A percentile compares a stretch with the other conserved stretches of the same genome.
phyloP scores from a whole-genome alignment of 169 alveolate species.

The Eimeria sp. region DNA sequence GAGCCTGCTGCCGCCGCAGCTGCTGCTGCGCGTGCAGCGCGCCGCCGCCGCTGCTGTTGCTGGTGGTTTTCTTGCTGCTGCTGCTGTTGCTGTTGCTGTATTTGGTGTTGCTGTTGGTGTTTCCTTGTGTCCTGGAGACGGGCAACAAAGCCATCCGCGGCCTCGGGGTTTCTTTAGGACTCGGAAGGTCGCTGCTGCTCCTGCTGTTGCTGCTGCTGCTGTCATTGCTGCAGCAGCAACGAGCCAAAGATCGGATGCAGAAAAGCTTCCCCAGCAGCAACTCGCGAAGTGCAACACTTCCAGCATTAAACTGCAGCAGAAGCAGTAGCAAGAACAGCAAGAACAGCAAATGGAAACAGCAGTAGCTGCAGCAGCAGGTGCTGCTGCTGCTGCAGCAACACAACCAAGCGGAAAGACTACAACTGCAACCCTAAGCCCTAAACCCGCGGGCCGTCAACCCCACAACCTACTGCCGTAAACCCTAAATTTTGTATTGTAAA shows the following conservation, averaged over 20 bases:
- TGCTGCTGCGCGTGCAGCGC: slow-evolving; percentile 5
- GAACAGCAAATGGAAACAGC: background rate
- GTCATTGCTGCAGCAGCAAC: slow-evolving; percentile 10
- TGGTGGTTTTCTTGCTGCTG: background rate
- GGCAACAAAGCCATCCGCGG: background rate
- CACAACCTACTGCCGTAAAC: background rate
- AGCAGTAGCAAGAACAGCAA: slow-evolving; percentile 18
- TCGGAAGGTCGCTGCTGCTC: background rate
- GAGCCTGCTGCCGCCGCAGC: background rate
- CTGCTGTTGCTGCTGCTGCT: background rate
- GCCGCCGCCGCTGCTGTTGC: slow-evolving; percentile 32
- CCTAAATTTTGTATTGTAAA: background rate
- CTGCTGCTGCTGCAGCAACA: background rate
- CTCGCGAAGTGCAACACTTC: slow-evolving; percentile 15
- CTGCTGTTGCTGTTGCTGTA: background rate
- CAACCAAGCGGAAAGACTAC: background rate
- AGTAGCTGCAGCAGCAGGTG: background rate
- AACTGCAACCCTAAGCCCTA: background rate
- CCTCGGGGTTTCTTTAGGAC: background rate
- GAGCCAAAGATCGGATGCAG: background rate
- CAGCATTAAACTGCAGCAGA: slow-evolving; percentile 60
- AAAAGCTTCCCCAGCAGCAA: slow-evolving; percentile 12
- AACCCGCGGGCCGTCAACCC: background rate
- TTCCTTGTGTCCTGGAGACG: background rate
- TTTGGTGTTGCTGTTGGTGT: slow-evolving; percentile 19